Conservation (phyloP, 2,329 filamentous ascomycete species). For the Monosporascus sp. region DNA sequence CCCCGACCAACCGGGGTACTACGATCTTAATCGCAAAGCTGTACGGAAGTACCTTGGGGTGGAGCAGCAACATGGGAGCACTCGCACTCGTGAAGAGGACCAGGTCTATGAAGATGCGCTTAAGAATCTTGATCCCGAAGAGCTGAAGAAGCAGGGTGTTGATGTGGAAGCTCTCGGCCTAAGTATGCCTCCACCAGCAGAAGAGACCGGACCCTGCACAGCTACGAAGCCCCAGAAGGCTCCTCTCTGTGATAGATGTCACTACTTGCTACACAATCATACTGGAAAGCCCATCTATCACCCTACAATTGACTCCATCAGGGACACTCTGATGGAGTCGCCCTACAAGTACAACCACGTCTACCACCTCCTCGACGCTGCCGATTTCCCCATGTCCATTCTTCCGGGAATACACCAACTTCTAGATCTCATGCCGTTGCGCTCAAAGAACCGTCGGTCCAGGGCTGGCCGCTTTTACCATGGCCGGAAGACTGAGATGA, state of each 20-base stretch:
- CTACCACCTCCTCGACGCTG: slow-evolving; percentile 91
- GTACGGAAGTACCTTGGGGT: slow-evolving; percentile 43
- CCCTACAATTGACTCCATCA: slow-evolving; percentile 74
- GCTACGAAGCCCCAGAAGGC: slow-evolving; percentile 24
- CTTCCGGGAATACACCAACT: slow-evolving; percentile 69
- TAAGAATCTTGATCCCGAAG: slow-evolving; percentile 33
- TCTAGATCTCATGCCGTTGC: slow-evolving; percentile 66
- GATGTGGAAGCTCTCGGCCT: slow-evolving; percentile 34
- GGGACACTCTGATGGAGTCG: slow-evolving; percentile 80
- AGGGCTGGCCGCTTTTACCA: slow-evolving; percentile 59
- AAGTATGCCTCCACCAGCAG: slow-evolving; percentile 15
- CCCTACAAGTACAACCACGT: slow-evolving; percentile 89
- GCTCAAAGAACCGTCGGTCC: slow-evolving; percentile 76
- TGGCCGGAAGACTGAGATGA: slow-evolving; percentile 69
- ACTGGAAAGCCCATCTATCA: slow-evolving; percentile 68
- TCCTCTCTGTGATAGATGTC: slow-evolving; percentile 83
- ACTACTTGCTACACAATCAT: slow-evolving; percentile 72
- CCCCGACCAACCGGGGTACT: slow-evolving; percentile 51
- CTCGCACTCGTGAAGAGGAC: slow-evolving; percentile 34
- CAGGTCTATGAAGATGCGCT: slow-evolving; percentile 43
- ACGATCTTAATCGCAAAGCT: slow-evolving; percentile 44
- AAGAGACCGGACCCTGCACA: slow-evolving; percentile 7
- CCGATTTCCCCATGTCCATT: slow-evolving; percentile 93
- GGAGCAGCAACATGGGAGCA: slow-evolving; percentile 18
- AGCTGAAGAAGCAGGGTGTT: slow-evolving; percentile 42